Percentiles rank a stretch among this genome's conserved stretches.
These are phyloP conservation scores for Mycena vulgaris DNA, from an alignment of 768 basidiomycete species.

Conservation along the genomic window DNA sequence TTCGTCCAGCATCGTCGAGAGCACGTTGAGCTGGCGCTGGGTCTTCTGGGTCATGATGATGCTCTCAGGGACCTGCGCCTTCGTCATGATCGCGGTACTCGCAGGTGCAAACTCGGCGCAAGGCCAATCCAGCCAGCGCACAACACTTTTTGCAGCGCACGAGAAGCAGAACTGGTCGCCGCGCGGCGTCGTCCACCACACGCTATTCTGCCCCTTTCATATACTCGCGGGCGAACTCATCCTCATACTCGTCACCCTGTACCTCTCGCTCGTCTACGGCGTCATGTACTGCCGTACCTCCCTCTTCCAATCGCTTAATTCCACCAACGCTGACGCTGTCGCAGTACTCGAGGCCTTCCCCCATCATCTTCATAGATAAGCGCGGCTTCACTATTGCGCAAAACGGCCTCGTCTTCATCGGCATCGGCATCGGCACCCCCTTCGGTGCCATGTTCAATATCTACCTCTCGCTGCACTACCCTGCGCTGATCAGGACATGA, in stretches of 20 bases:
- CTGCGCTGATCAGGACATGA: constrained; percentile 60
- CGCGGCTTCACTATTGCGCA: constrained; percentile 58
- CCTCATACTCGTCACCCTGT: constrained; percentile 72
- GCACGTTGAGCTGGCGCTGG: constrained; percentile 72
- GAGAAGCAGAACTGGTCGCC: constrained; percentile 72
- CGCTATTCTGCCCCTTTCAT: constrained; percentile 71
- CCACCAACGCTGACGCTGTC: background rate
- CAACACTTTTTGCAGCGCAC: constrained; percentile 69
- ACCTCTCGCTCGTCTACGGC: constrained; percentile 74
- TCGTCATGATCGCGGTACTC: constrained; percentile 58
- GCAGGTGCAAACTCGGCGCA: constrained; percentile 61
- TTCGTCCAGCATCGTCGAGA: constrained; percentile 55
- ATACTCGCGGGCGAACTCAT: constrained; percentile 78
- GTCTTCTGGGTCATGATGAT: constrained; percentile 82
- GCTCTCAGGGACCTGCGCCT: constrained; percentile 67
- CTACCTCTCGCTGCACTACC: no score
- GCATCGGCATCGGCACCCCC: constrained; percentile 66
- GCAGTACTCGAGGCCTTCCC: constrained; percentile 74
- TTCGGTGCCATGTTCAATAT: constrained; percentile 62
- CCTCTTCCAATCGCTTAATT: constrained; percentile 11
- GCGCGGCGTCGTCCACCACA: constrained; percentile 66
- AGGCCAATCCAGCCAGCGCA: constrained; percentile 58
- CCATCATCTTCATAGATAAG: constrained; percentile 57
- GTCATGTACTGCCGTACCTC: constrained; percentile 70
- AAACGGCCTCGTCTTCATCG: constrained; percentile 68